phyloP scores from a whole-genome alignment of 1,139 yeast species.

The Magnusiomyces tetraspermus region DNA sequence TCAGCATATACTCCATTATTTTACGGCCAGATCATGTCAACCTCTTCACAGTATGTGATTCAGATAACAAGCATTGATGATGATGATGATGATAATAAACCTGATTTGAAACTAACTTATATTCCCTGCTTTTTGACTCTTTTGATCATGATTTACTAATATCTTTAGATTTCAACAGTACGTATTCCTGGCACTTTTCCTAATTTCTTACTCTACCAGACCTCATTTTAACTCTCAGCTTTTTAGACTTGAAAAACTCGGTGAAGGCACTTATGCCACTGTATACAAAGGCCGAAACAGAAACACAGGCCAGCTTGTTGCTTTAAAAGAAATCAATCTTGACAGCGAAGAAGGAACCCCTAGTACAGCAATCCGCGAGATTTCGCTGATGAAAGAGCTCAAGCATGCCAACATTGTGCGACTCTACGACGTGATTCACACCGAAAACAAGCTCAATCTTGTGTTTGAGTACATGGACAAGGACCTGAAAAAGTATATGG shows the following conservation, averaged over 20 bases:
- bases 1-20: background rate
- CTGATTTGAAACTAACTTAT: background rate
- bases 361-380: constrained; percentile 93
- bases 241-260: constrained; percentile 65
- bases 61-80: background rate
- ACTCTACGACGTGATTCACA: constrained; percentile 88
- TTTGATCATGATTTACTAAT: background rate
- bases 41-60: constrained; percentile 23
- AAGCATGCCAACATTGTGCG: constrained; percentile 92
- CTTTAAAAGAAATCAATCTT: constrained; percentile 84
- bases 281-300: constrained; percentile 93
- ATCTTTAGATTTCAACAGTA: constrained; percentile 22
- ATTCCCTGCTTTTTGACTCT: background rate
- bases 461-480: constrained; percentile 93
- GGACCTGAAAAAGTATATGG: constrained; percentile 92
- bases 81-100: background rate
- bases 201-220: background rate
- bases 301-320: constrained; percentile 85
- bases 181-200: constrained; percentile 1
- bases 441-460: constrained; percentile 86
- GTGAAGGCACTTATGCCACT: constrained; percentile 97
- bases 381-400: constrained; percentile 90
- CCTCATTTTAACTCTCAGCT: constrained; percentile 14
- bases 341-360: constrained; percentile 99
- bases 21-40: background rate